Evolutionary conservation across 768 basidiomycete genomes (phyloP), one percentile per base, ranked within the genome.

Genomic region (Russula sp.): DNA sequence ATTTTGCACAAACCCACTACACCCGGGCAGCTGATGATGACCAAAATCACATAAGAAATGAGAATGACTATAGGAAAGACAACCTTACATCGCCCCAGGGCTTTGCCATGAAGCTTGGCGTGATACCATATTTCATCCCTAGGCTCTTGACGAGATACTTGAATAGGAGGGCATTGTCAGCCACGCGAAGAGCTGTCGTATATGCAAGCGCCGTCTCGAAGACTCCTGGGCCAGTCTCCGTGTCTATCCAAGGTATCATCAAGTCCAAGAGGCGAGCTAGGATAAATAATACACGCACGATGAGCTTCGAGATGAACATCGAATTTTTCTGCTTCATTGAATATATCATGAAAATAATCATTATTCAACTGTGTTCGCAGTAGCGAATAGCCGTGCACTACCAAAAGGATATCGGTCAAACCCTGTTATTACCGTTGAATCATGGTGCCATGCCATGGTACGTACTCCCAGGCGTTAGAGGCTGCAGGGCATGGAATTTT

Each of bases 91-190:
- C 86, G 36, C 86, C 87, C 90, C 92, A 97, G 29, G 95, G 95
- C 69, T 98, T 98, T 0, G 95, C 94, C 96, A 98, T 98, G 75
- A 99, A 99, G 62, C 92, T 96, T 1, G 97, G 96, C 42, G 93
- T 82, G 58, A 99, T 78, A 9, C 88, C 90, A 65, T 89, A 79
- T 71, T 87, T 84, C 81, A 97, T 90, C 0, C 96, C 96, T 2
- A 96, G 75, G 61, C 92, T 92, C 78, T 98, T 98, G 3, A 92
- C 90, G 14, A 90, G 73, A 66, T 87, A 90, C 72, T 99, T 99
- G 83, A 92, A 99, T 50, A 99, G 75, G 56, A 87, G 81, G 0
- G 95, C 94, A 69, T 93, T 94, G 69, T 96, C 93, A 1, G 90
- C 93, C 84, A 95, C 93, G 53, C 86, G 78, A 36, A 82, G 68